Evolutionary conservation across 2,329 filamentous ascomycete species (phyloP), one percentile per base, ranked within the genome.

Genomic region (Geosmithia putterillii): DNA sequence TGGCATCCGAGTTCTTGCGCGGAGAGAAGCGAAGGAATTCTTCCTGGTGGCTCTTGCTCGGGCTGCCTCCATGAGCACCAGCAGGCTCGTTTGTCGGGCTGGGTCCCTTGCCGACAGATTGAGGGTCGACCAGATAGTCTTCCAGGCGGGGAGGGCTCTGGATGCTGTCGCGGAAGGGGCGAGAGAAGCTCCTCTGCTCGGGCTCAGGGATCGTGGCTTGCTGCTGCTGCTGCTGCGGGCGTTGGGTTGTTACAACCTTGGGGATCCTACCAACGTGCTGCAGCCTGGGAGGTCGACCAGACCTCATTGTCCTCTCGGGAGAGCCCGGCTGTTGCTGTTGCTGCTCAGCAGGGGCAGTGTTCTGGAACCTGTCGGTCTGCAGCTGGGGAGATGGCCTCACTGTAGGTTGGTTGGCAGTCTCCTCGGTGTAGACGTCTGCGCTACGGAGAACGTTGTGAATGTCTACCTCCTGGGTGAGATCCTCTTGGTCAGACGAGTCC

Each of bases 241-340:
- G 69, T 43, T 80, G 74, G 40, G 74, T 79, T 39, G 78, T 86
- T 23, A 90, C 70, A 4, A 95, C 86, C 52, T 79, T 80, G 8
- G 89, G 89, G 42, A 95, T 95, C 15, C 89, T 78, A 8, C 88
- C 89, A 40, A 95, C 80, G 51, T 90, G 86, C 22, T 81, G 78
- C 17, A 94, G 66, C 44, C 88, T 74, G 55, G 78, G 85, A 7
- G 56, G 59, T 22, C 44, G 44, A 17, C 41, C 44, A 6, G 44
- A 45, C 15, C 37, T 32, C 14, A 45, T 25, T 12, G 44, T 40
- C 9, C 17, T 39, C 17, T 28, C 23, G 10, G 19, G 10, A 15
- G 25, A n/a, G 17, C n/a, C 3, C 25, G 36, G 14, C 37, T 14
- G 10, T 12, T 32, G 28, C 6, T 32, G 18, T 14, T 15, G 21